Percentiles rank a stretch among this genome's conserved stretches.
Conservation (phyloP, 768 basidiomycete genomes). For the Termitomyces sp. region DNA sequence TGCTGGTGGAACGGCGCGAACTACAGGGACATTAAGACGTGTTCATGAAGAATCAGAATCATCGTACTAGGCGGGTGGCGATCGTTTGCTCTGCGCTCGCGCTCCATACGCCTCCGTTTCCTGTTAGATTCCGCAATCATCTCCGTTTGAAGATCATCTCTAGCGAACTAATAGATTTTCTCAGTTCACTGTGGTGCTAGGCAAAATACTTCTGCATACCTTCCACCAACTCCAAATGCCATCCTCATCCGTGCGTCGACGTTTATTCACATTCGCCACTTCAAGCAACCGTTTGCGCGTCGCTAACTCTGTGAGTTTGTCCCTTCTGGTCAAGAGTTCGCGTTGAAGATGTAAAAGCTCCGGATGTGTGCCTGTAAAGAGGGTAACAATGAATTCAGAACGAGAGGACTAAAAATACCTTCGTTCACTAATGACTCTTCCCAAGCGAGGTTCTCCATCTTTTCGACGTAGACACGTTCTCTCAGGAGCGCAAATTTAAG, state of each 20-base stretch:
- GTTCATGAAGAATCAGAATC: neutral
- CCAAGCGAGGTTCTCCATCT: slow-evolving; percentile 87
- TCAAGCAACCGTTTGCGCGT: slow-evolving; percentile 69
- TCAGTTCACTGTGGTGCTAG: neutral
- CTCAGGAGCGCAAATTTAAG: slow-evolving; percentile 86
- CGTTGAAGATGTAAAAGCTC: slow-evolving; percentile 79
- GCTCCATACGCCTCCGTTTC: slow-evolving; percentile 78
- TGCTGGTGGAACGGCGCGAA: slow-evolving; percentile 55
- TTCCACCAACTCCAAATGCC: slow-evolving; percentile 92
- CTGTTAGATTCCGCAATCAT: slow-evolving; percentile 89
- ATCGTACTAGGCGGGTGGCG: slow-evolving; percentile 67
- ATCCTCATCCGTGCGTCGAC: slow-evolving; percentile 64
- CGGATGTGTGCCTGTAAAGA: slow-evolving; percentile 67
- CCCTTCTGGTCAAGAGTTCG: slow-evolving; percentile 71
- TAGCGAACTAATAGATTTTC: slow-evolving; percentile 45
- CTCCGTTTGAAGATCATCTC: slow-evolving; percentile 76
- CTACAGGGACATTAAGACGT: slow-evolving; percentile 24
- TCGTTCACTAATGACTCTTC: slow-evolving; percentile 79
- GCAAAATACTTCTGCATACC: slow-evolving; percentile 34
- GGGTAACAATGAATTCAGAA: slow-evolving; percentile 1
- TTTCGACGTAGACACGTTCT: slow-evolving; percentile 87
- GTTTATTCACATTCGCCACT: slow-evolving; percentile 52
- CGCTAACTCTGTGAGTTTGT: slow-evolving; percentile 79
- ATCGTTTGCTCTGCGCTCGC: slow-evolving; percentile 77
- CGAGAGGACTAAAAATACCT: slow-evolving; percentile 42